Conservation (phyloP, 2,329 filamentous ascomycete species). For the Elsinoe arachidis region DNA sequence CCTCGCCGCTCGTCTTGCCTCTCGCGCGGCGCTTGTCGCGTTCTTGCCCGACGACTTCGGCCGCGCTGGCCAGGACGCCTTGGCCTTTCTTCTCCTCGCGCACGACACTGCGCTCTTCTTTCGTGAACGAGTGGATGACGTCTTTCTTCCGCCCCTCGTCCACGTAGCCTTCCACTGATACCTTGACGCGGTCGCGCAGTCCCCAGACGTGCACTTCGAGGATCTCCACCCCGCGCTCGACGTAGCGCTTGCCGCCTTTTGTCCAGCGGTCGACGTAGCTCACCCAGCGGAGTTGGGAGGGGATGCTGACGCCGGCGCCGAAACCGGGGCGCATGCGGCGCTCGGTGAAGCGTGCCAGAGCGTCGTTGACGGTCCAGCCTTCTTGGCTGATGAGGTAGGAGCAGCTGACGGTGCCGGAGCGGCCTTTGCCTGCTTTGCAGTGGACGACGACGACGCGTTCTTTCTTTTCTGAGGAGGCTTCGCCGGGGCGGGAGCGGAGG, state of each 20-base stretch:
- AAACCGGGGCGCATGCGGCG: conserved; percentile 83
- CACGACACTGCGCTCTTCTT: conserved; percentile 61
- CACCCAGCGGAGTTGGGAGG: conserved; percentile 82
- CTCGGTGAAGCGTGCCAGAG: conserved; percentile 63
- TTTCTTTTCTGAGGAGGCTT: background rate
- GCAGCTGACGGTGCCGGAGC: conserved; percentile 80
- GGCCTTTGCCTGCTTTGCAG: conserved; percentile 93
- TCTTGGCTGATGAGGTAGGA: conserved; percentile 87
- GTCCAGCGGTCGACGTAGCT: conserved; percentile 85
- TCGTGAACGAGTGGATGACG: conserved; percentile 69
- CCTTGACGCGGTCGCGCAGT: conserved; percentile 74
- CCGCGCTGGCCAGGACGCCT: conserved; percentile 37
- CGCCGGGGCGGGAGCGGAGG: background rate
- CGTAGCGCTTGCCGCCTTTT: conserved; percentile 64
- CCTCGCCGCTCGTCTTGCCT: conserved; percentile 20
- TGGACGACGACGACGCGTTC: conserved; percentile 79
- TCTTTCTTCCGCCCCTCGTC: conserved; percentile 87
- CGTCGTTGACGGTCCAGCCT: conserved; percentile 57
- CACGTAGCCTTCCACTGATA: conserved; percentile 73
- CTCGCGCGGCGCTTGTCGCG: conserved; percentile 9
- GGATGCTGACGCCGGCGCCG: conserved; percentile 83
- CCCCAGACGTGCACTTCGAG: conserved; percentile 88
- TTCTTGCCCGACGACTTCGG: conserved; percentile 33
- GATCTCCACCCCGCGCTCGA: conserved; percentile 75
- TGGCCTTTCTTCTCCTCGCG: conserved; percentile 40